phyloP scores from a whole-genome alignment of 75 land plant genomes.

The Cupressus sempervirens region DNA sequence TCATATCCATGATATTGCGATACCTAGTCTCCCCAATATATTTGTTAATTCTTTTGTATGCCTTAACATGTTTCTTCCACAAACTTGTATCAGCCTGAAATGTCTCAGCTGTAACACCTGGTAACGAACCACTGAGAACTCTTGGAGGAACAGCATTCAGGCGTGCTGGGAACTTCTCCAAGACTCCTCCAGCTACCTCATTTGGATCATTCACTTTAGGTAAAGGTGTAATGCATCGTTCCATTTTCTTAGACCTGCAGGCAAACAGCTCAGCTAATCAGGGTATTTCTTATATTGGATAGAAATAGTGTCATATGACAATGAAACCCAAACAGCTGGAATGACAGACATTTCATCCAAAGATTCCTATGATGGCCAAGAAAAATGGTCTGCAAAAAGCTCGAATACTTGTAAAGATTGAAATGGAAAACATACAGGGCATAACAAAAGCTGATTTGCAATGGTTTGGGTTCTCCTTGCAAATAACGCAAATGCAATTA shows the following conservation, averaged over 20 bases:
- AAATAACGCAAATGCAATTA: background rate
- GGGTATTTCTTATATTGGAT: background rate
- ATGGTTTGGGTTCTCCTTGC: background rate
- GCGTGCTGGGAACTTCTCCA: slow-evolving; percentile 76
- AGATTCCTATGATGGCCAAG: background rate
- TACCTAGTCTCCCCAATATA: slow-evolving; percentile 70
- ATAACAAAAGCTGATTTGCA: background rate
- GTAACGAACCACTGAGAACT: slow-evolving; percentile 60
- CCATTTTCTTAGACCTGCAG: slow-evolving; percentile 84
- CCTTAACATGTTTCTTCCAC: slow-evolving; percentile 73
- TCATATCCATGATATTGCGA: slow-evolving; percentile 91
- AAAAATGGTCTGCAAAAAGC: background rate
- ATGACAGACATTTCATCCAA: background rate
- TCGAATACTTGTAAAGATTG: background rate
- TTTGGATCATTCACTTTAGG: slow-evolving; percentile 46
- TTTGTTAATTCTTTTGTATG: slow-evolving; percentile 63
- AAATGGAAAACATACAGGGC: background rate
- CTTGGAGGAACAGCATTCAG: slow-evolving; percentile 74
- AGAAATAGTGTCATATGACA: background rate
- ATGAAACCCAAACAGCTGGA: background rate
- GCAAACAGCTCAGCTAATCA: background rate
- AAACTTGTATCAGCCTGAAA: slow-evolving; percentile 54
- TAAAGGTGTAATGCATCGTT: slow-evolving; percentile 66
- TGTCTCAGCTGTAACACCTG: slow-evolving; percentile 59
- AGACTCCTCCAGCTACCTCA: slow-evolving; percentile 55